Percentiles rank a stretch among this genome's conserved stretches.
phyloP scores from a whole-genome alignment of 1,139 yeast genomes.

The Nadsonia starkeyi-henricii region DNA sequence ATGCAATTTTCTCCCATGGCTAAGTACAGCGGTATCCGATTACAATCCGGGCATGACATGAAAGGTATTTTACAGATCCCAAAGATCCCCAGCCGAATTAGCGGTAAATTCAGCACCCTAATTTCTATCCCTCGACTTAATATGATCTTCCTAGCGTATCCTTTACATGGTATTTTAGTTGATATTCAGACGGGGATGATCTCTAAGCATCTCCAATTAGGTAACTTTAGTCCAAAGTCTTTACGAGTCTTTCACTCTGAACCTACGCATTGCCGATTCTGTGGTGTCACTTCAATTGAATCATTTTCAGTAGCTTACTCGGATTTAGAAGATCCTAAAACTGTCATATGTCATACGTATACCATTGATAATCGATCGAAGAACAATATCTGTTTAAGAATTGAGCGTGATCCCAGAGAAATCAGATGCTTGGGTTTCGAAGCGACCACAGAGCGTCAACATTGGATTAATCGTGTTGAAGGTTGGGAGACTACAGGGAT shows the following conservation, averaged over 20 bases:
- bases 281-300: conserved; percentile 75
- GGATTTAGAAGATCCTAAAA: conserved; percentile 37
- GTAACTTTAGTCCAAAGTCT: conserved; percentile 45
- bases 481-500: conserved; percentile 71
- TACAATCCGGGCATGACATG: neutral
- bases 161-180: conserved; percentile 28
- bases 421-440: conserved; percentile 78
- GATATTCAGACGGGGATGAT: conserved; percentile 68
- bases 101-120: conserved; percentile 10
- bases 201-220: conserved; percentile 41
- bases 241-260: conserved; percentile 65
- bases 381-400: conserved; percentile 69
- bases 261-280: conserved; percentile 78
- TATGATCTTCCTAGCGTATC: conserved; percentile 17
- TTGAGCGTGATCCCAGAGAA: conserved; percentile 85
- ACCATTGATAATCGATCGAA: conserved; percentile 63
- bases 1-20: neutral
- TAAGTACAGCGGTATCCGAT: neutral
- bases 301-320: conserved; percentile 62
- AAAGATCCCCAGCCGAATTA: conserved; percentile 8
- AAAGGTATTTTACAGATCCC: neutral
- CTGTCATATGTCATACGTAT: conserved; percentile 59
- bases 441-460: conserved; percentile 55
- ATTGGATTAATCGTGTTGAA: conserved; percentile 51
- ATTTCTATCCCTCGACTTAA: conserved; percentile 20